Evolutionary conservation across 768 basidiomycete genomes (phyloP), one percentile per base, ranked within the genome.

Genomic region (Leucocoprinus birnbaumii): DNA sequence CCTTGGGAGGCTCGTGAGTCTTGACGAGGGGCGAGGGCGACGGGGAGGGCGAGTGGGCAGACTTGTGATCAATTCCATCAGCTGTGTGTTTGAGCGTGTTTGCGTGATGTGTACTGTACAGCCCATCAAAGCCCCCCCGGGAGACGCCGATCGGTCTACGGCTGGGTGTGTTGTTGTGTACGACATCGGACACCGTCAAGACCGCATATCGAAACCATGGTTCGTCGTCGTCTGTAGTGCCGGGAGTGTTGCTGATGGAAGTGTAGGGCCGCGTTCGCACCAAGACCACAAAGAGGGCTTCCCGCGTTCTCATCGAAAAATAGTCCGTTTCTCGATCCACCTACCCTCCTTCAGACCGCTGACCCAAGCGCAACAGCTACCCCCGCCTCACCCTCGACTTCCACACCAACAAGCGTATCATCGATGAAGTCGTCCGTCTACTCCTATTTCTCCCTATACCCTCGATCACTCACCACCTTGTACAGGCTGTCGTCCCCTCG

Each of bases 241-340:
- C 43, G 1, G 21, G 2, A 61, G n/a, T 55, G 55, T 55, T 42
- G 54, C 53, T 59, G 53, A 61, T 65, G 44, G 66, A 49, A 18
- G 51, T 58, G 21, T 70, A 98, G 97, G 97, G 97, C 73, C 94
- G 97, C 69, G 96, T 99, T 78, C 91, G 97, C 71, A 99, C 97
- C 67, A 99, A 99, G 81, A 99, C 97, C 62, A 96, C 95, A 71
- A 99, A 99, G 84, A 91, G 95, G 79, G 96, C 97, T 68, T 98
- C 95, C 62, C 88, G 97, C 61, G 93, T 95, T 66, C 84, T 98
- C 76, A 98, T 99, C 69, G 97, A 99, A 85, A 98, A 98, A 85
- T 99, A 98, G 90, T 81, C 51, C 14, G 22, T 37, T 16, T 21
- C 21, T 11, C 24, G 31, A n/a, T 41, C 50, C 16, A 14, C 2